Evolutionary conservation across 1,139 yeast species (phyloP), one percentile per base, ranked within the genome.

Genomic region (Candida sp.): DNA sequence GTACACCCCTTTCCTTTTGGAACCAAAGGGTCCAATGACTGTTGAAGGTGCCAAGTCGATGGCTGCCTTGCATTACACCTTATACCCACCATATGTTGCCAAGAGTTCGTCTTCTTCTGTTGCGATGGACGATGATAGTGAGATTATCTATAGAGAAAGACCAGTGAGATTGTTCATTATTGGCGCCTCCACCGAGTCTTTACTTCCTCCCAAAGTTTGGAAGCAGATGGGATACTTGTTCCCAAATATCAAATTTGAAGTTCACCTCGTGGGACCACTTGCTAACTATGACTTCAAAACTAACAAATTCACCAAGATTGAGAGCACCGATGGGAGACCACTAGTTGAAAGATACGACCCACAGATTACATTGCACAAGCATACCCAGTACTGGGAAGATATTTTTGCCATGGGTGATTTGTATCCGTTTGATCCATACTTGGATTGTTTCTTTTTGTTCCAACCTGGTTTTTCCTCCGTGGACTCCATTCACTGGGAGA

Each of bases 401-500:
- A 78, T 89, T 53, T 96, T 94, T 69, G 91, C 91, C 60, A 87
- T 90, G 52, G 96, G 94, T 61, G 98, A 93, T 70, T 88, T 94
- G 67, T 91, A 92, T 86, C 99, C 99, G 12, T 94, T 93, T 68
- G 99, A 94, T 69, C 99, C 99, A 40, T 94, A 93, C 69, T 81
- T 90, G 67, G 99, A 94, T 68, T 84, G 85, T 30, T 94, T 94
- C 73, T 92, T 91, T 79, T 76, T 90, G 49, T 94, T 93, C 88
- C 98, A 94, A 68, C 98, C 99, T 2, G 97, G 97, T 42, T 83
- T 92, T 68, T 88, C 91, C 28, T 89, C 96, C 22, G 90, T 91
- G 9, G 97, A 91, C 65, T 83, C 89, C 46, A 78, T 83, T 66
- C 84, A 86, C 63, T 92, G 98, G 96, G 82, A 83, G 57, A 86